Base-by-base conservation (phyloP, 768 basidiomycete genomes). In the Heimioporus sp. region DNA sequence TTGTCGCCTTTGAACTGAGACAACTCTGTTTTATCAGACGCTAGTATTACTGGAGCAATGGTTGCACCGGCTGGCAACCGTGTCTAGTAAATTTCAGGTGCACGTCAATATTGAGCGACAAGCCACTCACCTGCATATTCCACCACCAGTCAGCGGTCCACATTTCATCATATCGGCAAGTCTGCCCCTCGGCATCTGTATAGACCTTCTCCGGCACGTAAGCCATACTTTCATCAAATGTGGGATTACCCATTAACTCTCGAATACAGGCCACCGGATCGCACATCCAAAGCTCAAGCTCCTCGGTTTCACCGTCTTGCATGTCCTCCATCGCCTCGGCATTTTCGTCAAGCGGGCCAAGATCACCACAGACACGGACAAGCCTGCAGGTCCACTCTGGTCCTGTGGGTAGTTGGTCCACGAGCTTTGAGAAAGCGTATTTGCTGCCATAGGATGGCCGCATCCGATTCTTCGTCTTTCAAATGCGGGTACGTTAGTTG, bases 181-280 rank as follows among this genome's bases (percentile, higher is more conserved):
- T 38, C 0, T 21, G 1, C 3, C 28, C 37, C 0, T 30, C 9
- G 4, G 0, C 2, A 28, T 41, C 48, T 7, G 12, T n/a, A 20
- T 43, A 57, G 2, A 35, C 24, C 7, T 48, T 46, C 12, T 57
- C 53, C 4, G 55, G 53, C 32, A 9, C 10, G 28, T 53, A 57
- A 11, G 32, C 30, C 2, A 57, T 30, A 0, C 36, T 2, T 0
- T 8, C 12, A 4, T 36, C 0, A 9, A 53, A 53, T 1, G 34
- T 12, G 0, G 66, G 65, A 35, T 72, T 70, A 2, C 59, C 58
- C 31, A 70, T 63, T 1, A 75, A 59, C 12, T 65, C 58, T 9
- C 56, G 35, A 12, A 74, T 60, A 16, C 65, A 68, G 35, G 68
- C 61, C 16, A 74, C 37, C 7, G 69, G 68, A 53, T 74, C 56